Evolutionary conservation across 2,329 filamentous ascomycete genomes (phyloP), one percentile per base, ranked within the genome.

Genomic region (Podosphaera leucotricha): DNA sequence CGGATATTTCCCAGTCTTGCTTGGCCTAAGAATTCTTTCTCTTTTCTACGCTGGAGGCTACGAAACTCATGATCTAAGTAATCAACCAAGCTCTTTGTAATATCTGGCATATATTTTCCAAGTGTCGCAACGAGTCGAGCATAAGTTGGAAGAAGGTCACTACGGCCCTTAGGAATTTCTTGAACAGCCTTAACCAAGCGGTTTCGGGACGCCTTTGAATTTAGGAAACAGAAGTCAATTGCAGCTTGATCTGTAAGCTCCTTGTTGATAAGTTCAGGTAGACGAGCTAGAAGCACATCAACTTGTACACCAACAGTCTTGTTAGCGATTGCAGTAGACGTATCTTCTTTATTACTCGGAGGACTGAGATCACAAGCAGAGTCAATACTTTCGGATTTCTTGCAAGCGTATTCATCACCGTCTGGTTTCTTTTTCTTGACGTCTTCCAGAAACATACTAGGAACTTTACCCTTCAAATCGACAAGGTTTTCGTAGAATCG

Each of bases 301-400:
- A 98, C 90, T 59, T 98, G 90, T 2, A 90, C 87, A 42, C 90
- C 90, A 47, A 95, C 90, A 2, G 85, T 93, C 64, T 94, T 95
- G 66, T 95, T 98, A 24, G 81, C 84, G 56, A 98, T 95, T 1
- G 85, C 75, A n/a, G 75, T 92, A 2, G 87, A 94, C 57, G 81
- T 78, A 19, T 67, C 65, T 55, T 78, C 82, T 2, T 64, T 49
- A 10, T 63, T 55, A 3, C 57, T 48, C 10, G 63, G 7, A 15
- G 36, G 11, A 20, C n/a, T 46, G 21, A 72, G 66, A 6, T 59
- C 51, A 2, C 64, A 58, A 20, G 57, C 57, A 16, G 58, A 52
- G 24, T 60, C 52, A 37, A 77, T 72, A 6, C 61, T 47, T 13
- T 84, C 77, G 7, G 66, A 57, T 55, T 79, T 86, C 64, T 80